phyloP scores from a whole-genome alignment of 352 stramenopile genomes.

The Phytophthora pistaciae region DNA sequence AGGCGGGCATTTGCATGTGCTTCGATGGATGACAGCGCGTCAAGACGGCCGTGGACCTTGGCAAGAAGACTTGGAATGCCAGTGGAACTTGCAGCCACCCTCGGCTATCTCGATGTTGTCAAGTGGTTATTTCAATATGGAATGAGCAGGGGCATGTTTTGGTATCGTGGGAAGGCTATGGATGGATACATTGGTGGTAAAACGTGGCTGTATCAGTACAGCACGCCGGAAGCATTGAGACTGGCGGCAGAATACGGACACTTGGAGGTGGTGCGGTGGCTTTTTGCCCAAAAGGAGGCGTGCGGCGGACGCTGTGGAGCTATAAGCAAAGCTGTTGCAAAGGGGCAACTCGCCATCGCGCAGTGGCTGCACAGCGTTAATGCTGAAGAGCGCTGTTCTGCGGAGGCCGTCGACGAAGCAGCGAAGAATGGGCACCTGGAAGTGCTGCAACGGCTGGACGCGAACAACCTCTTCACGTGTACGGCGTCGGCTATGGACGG shows the following conservation, averaged over 20 bases:
- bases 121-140: not conserved
- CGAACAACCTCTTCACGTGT: not conserved
- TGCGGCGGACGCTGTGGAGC: not conserved
- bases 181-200: not conserved
- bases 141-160: not conserved
- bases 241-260: not conserved
- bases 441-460: not conserved
- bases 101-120: not conserved
- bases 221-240: not conserved
- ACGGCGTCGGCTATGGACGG: not conserved
- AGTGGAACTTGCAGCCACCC: too few relatives aligned
- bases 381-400: not conserved
- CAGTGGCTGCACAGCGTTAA: not conserved
- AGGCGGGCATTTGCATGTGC: slow-evolving; percentile 2
- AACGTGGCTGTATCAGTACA: not conserved
- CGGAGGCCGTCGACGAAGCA: not conserved
- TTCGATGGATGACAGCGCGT: slow-evolving; percentile 3
- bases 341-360: not conserved
- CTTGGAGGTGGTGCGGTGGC: not conserved
- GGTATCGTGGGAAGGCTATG: not conserved
- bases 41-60: slow-evolving; percentile 2
- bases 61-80: not conserved
- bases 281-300: not conserved
- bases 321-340: not conserved
- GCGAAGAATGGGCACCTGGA: not conserved